Percentiles rank a stretch among this genome's conserved stretches.
Evolutionary conservation across 2,329 filamentous ascomycete species (phyloP).

Genomic region (Myriosclerotinia curreyana): DNA sequence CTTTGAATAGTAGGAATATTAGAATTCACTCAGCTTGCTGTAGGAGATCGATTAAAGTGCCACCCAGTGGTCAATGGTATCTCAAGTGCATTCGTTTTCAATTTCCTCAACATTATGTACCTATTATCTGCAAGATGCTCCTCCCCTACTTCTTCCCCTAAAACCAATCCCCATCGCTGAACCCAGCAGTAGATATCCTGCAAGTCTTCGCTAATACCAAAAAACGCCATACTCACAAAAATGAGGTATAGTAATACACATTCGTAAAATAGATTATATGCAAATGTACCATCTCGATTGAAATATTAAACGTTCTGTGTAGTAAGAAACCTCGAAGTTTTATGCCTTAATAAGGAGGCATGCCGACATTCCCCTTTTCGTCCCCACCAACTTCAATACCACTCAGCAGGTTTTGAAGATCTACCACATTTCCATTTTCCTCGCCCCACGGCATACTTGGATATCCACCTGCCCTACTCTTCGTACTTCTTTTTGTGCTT

Average conservation of each 20-base stretch:
- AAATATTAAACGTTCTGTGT: not conserved
- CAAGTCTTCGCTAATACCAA: constrained; percentile 7
- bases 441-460: constrained; percentile 32
- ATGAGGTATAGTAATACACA: constrained; percentile 19
- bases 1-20: not conserved
- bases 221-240: constrained; percentile 17
- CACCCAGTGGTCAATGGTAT: not conserved
- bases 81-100: not conserved
- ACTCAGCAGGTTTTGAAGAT: constrained; percentile 37
- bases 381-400: constrained; percentile 34
- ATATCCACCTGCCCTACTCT: constrained; percentile 26
- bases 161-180: not conserved
- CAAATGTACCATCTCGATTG: constrained; percentile 8
- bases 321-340: not conserved
- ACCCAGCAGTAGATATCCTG: constrained; percentile 1
- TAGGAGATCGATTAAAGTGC: not conserved
- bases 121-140: not conserved
- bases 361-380: constrained; percentile 32
- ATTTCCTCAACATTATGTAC: not conserved
- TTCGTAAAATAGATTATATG: constrained; percentile 16
- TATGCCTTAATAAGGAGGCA: constrained; percentile 37
- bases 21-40: not conserved
- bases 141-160: not conserved
- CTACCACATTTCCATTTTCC: constrained; percentile 26
- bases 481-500: constrained; percentile 26